Base-by-base conservation (phyloP, 177 flowering plant genomes). In the Vitis hybrid region DNA sequence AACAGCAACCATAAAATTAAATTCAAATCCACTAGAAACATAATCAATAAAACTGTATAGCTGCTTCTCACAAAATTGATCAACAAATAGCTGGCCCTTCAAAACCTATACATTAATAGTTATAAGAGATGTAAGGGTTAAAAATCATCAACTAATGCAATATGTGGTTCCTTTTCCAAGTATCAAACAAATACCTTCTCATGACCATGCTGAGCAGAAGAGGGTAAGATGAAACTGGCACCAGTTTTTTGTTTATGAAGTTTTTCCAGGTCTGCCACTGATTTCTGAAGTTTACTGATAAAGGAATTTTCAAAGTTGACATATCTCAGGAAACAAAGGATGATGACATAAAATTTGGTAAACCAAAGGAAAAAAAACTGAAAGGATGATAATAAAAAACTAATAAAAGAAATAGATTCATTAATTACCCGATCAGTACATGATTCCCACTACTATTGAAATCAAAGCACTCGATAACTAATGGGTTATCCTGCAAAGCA, bases 1-100 rank as follows among this genome's bases (percentile, higher is more conserved):
- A 70, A 90, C 86, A 32, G 92, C 97, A 72, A 90, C 97, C 93
- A 92, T 88, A 70, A 90, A 92, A 75, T 85, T 90, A 13, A 92
- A 86, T 78, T 90, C 92, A 81, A 88, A 90, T 54, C 97, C 97
- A 78, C 86, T 86, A n/a, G 95, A 88, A 56, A 90, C 85, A 72
- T 90, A 92, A 71, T 92, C 97, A 74, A 92, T 71, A 69, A 92
- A 92, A 73, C 87, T 92, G 75, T 77, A 81, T 15, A 81, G 77
- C 26, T 67, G 63, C 73, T 83, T 90, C 83, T 90, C 92, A 60
- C 50, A 23, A 80, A 76, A 86, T 17, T 76, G 75, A 60, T 89
- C 89, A 59, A 90, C 93, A 80, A 79, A 84, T 9, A 92, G 81
- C 76, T 89, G 85, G 60, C 92, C 79, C 78, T 90, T 89, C 63